Evolutionary conservation across 1,139 yeast genomes (phyloP), one percentile per base, ranked within the genome.

Genomic region (Yamadazyma diospyri): DNA sequence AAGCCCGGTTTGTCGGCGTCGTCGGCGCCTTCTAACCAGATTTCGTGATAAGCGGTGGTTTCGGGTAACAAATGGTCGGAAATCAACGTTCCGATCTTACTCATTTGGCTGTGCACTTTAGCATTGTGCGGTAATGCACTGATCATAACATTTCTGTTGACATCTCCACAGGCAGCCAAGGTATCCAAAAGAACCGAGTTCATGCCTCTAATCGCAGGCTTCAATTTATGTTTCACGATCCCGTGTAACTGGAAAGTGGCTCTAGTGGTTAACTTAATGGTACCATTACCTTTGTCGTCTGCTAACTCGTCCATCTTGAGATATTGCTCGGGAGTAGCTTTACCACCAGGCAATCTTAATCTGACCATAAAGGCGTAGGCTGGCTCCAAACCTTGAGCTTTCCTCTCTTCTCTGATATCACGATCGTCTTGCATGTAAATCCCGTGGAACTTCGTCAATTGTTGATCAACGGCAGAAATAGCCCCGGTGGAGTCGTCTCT

Each of bases 341-440:
- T 76, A 55, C 97, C 95, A 51, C 97, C 97, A 25, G 97, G 96
- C 47, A 92, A 71, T 64, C 98, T 81, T 35, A 86, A 88, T 65
- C 98, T 84, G 14, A 88, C 94, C 98, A 92, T 92, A 59, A 92
- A 92, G 14, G 94, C 75, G 57, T 86, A 92, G 31, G 95, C 95
- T 16, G 98, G 97, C 62, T 92, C 98, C 45, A 85, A 60, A 29
- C 97, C 97, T 56, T 85, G 85, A 30, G 86, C 76, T 64, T 88
- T 89, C 55, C 97, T 81, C 47, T 85, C 84, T 39, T 89, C 97
- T 59, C 97, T 78, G 38, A 92, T 70, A 61, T 92, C 98, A 65
- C 98, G 86, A 57, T 92, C 97, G 60, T 92, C 97, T 69, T 92
- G 98, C 95, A 89, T 88, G 60, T 92, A 92, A 46, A 89, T 88